phyloP scores from a whole-genome alignment of 2,329 filamentous ascomycete species.

The Diatrype stigma region DNA sequence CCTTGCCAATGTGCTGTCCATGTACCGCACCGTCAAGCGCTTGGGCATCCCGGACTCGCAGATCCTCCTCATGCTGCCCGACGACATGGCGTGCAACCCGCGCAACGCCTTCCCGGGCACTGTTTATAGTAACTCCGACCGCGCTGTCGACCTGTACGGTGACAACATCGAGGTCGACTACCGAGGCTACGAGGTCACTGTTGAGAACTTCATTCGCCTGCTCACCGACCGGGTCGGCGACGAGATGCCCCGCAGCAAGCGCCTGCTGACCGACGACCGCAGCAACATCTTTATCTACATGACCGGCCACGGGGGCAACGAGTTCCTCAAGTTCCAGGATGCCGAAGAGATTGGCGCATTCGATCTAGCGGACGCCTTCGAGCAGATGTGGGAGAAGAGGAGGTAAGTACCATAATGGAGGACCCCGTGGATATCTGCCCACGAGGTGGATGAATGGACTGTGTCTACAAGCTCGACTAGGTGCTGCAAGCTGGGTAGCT shows the following conservation, averaged over 20 bases:
- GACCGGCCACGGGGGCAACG: conserved; percentile 96
- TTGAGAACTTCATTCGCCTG: conserved; percentile 96
- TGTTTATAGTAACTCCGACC: conserved; percentile 97
- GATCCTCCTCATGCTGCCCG: conserved; percentile 99
- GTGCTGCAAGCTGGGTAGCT: too few relatives aligned
- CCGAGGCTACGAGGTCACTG: conserved; percentile 94
- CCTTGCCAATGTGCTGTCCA: conserved; percentile 92
- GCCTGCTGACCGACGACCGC: conserved; percentile 87
- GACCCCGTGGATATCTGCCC: too few relatives aligned
- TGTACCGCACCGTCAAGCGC: conserved; percentile 97
- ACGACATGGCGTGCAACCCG: conserved; percentile 99
- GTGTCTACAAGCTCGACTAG: too few relatives aligned
- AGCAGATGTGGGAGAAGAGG: conserved; percentile 99
- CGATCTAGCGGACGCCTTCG: conserved; percentile 93
- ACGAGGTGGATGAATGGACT: too few relatives aligned
- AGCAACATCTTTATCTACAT: conserved; percentile 99
- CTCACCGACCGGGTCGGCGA: conserved; percentile 91
- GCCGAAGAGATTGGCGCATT: conserved; percentile 96
- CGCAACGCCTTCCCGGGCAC: conserved; percentile 97
- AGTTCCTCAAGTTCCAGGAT: conserved; percentile 98
- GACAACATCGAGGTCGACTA: conserved; percentile 99
- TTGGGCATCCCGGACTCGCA: conserved; percentile 97
- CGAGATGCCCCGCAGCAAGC: conserved; percentile 91
- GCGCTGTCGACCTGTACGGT: conserved; percentile 91
- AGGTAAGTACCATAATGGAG: too few relatives aligned